Conservation (phyloP, 305 asterid species). For the Fraxinus greggii region DNA sequence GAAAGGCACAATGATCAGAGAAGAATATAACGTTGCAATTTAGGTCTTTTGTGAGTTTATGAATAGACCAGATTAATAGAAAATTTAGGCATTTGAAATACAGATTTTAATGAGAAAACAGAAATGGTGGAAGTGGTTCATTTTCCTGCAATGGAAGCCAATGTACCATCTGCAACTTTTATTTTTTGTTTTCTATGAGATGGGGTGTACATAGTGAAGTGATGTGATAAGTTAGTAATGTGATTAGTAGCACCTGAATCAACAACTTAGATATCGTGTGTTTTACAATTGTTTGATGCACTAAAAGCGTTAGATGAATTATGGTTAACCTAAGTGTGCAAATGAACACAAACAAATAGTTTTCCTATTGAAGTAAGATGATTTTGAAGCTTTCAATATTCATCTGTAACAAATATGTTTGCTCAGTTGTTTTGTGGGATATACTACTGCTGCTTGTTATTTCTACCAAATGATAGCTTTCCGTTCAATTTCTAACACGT, state of each 20-base stretch:
- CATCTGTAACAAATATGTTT: not conserved
- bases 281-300: not conserved
- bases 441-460: no score
- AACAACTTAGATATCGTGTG: not conserved
- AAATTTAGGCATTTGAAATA: not conserved
- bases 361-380: not conserved
- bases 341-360: not conserved
- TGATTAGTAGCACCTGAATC: not conserved
- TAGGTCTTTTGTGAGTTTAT: not conserved
- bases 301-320: not conserved
- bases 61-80: not conserved
- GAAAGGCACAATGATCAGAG: not conserved
- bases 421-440: not conserved
- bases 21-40: not conserved
- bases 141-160: not conserved
- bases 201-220: not conserved
- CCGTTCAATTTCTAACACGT: no score
- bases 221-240: not conserved
- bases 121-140: not conserved
- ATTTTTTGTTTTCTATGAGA: not conserved
- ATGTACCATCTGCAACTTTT: not conserved
- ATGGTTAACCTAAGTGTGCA: not conserved
- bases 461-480: no score
- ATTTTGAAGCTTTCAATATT: not conserved
- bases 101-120: not conserved